phyloP scores from a whole-genome alignment of 129 eudicot genomes.

The Chrysanthemum seticuspe region DNA sequence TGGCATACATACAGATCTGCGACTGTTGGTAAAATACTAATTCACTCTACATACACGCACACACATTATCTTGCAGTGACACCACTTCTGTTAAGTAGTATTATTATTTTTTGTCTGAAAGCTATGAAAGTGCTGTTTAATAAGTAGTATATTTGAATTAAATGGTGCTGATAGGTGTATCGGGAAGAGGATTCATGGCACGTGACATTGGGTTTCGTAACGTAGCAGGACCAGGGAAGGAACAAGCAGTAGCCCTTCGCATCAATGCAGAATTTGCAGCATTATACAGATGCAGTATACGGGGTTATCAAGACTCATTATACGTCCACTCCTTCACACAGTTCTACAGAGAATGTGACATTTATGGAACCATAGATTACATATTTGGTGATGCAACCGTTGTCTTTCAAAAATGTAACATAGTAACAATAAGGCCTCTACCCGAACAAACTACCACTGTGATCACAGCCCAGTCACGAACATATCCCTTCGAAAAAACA shows the following conservation, averaged over 20 bases:
- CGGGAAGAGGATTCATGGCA: constrained; percentile 56
- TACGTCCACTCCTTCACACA: constrained; percentile 87
- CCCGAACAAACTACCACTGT: constrained; percentile 69
- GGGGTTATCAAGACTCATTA: constrained; percentile 77
- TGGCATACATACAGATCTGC: constrained; percentile 96
- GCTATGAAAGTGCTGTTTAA: background rate
- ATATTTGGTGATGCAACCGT: constrained; percentile 89
- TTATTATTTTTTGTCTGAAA: too few species aligned
- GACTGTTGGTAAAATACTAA: constrained; percentile 61
- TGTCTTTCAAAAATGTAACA: constrained; percentile 71
- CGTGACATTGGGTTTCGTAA: constrained; percentile 49
- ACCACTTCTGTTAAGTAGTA: too few species aligned
- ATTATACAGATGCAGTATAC: constrained; percentile 16
- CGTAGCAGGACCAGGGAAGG: constrained; percentile 53
- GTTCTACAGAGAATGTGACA: constrained; percentile 87
- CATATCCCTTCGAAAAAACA: constrained; percentile 49
- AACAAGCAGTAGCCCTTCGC: constrained; percentile 68
- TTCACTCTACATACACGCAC: too few species aligned
- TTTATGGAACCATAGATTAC: constrained; percentile 82
- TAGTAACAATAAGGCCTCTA: constrained; percentile 62
- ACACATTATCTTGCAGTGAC: too few species aligned
- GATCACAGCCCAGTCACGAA: constrained; percentile 75
- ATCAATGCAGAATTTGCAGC: constrained; percentile 22
- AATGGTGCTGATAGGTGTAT: constrained; percentile 53
- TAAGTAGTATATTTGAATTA: background rate